These are phyloP conservation scores for Capronia americana DNA, from an alignment of 2,329 filamentous ascomycete genomes.

Conservation along the genomic window DNA sequence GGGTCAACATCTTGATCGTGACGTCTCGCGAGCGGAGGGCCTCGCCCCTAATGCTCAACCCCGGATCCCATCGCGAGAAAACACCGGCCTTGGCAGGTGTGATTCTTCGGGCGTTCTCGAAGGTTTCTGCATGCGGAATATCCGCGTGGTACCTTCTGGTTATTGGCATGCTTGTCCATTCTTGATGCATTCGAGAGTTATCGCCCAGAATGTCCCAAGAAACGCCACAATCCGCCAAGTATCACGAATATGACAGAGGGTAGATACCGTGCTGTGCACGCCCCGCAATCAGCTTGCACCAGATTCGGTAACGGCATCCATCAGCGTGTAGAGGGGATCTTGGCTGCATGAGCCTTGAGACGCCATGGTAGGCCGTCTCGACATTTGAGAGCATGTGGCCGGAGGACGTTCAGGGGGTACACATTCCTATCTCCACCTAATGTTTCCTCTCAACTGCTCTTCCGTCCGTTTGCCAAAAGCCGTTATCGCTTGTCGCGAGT, in stretches of 20 bases:
- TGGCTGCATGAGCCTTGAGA: neutral
- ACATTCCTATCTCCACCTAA: neutral
- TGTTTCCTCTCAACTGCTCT: neutral
- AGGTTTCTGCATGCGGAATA: neutral
- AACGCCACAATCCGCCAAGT: neutral
- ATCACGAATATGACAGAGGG: neutral
- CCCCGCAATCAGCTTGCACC: neutral
- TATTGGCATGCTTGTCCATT: neutral
- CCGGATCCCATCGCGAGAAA: neutral
- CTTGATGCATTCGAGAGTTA: neutral
- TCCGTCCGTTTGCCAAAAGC: neutral
- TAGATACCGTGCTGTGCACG: neutral
- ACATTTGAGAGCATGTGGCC: neutral
- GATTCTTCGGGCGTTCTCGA: slow-evolving; percentile 9
- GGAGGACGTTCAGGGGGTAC: neutral
- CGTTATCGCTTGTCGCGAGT: neutral
- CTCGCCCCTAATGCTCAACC: neutral
- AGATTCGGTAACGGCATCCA: neutral
- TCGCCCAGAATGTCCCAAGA: slow-evolving; percentile 9
- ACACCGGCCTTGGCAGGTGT: neutral
- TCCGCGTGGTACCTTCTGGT: neutral
- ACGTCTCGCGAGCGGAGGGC: neutral
- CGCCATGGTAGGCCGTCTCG: neutral
- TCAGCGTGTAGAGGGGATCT: neutral
- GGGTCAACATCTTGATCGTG: neutral